Evolutionary conservation across 2,329 filamentous ascomycete species (phyloP).

Genomic region (Bipolaris bicolor): DNA sequence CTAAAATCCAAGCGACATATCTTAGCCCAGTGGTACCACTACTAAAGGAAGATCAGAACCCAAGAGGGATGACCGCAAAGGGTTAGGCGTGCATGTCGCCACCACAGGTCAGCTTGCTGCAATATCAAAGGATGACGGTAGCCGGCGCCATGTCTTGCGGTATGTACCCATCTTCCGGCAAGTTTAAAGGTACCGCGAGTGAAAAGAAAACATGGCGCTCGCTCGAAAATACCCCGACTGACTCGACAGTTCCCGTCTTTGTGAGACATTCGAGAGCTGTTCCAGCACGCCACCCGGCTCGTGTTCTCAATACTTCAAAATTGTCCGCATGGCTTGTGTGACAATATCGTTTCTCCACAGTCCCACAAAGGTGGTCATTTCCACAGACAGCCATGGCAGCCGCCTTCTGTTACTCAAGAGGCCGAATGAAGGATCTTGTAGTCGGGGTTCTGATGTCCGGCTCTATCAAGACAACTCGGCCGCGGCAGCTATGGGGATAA

Average conservation of each 20-base stretch:
- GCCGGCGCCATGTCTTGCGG: background rate
- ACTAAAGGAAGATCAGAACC: background rate
- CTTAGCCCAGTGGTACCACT: background rate
- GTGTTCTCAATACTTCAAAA: background rate
- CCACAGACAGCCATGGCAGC: background rate
- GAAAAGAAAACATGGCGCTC: background rate
- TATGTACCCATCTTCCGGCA: background rate
- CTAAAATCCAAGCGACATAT: background rate
- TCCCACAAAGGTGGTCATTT: conserved; percentile 4
- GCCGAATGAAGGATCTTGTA: background rate
- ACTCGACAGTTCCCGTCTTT: background rate
- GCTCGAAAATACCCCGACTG: background rate
- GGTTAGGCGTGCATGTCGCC: background rate
- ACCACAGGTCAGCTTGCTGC: too few relatives aligned
- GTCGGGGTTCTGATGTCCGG: background rate
- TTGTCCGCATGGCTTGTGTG: conserved; percentile 2
- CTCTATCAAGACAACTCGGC: background rate
- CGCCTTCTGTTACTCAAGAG: background rate
- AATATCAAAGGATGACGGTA: background rate
- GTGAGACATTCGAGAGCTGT: background rate
- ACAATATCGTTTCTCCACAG: conserved; percentile 14
- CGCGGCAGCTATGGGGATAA: too few relatives aligned
- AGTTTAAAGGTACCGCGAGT: background rate
- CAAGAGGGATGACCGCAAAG: background rate
- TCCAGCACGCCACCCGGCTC: background rate